Percentiles rank a stretch among this genome's conserved stretches.
Conservation (phyloP, 208 protist species). For the Trypanosomatidae sp. region DNA sequence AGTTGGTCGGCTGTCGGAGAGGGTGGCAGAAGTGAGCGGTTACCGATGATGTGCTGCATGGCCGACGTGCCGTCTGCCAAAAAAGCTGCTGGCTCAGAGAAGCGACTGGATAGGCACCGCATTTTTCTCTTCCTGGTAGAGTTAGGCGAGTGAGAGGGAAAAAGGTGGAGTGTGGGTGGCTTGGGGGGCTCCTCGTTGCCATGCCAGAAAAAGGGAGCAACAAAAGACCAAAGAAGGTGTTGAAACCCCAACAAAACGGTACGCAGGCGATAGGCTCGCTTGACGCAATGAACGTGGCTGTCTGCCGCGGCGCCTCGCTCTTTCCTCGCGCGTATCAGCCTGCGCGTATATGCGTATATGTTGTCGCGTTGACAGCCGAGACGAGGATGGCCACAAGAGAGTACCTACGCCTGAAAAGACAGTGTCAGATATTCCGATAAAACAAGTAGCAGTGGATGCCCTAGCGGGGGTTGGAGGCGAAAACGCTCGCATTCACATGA, state of each 20-base stretch:
- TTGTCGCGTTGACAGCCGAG: not conserved
- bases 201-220: not conserved
- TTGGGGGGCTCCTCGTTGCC: not conserved
- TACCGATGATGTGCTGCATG: constrained; percentile 22
- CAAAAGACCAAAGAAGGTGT: not conserved
- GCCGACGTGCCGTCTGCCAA: constrained; percentile 17
- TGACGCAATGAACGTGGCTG: not conserved
- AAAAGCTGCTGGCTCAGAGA: not conserved
- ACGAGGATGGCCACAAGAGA: not conserved
- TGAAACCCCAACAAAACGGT: not conserved
- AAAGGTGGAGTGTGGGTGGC: not conserved
- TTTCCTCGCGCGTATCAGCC: not conserved
- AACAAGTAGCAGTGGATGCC: not conserved
- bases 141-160: not conserved
- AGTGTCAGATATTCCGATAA: too few species aligned
- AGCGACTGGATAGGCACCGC: constrained; percentile 15
- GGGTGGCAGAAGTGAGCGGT: constrained; percentile 38
- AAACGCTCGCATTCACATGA: not conserved
- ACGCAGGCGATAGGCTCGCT: not conserved
- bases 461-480: not conserved
- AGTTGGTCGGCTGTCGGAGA: constrained; percentile 32
- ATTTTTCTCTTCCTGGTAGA: not conserved
- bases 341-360: not conserved
- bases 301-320: not conserved
- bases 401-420: not conserved